Percentiles rank a stretch among this genome's conserved stretches.
Conservation (phyloP, 1,284 basidiomycete species). For the Boletellus deceptivus region DNA sequence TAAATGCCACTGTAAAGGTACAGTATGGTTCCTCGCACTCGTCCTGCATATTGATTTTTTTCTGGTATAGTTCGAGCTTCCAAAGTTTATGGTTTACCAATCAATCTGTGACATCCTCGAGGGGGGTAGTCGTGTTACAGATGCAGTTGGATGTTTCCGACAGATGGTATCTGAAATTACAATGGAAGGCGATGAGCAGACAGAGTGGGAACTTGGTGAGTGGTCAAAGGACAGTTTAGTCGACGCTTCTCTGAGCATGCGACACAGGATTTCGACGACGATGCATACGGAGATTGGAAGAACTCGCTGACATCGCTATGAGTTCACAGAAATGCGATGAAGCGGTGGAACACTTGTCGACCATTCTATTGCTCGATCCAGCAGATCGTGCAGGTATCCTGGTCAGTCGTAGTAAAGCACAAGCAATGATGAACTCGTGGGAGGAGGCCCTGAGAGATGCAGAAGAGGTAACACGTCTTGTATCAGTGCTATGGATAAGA, state of each 20-base stretch:
- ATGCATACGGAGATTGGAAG: background rate
- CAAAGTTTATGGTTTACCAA: background rate
- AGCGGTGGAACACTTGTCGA: background rate
- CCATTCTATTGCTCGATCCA: background rate
- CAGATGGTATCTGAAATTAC: background rate
- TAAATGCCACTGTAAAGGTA: background rate
- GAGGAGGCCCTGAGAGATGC: background rate
- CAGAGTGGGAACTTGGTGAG: background rate
- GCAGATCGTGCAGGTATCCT: background rate
- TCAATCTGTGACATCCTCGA: constrained; percentile 1
- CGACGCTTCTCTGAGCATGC: background rate
- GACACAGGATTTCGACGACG: background rate
- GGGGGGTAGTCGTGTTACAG: background rate
- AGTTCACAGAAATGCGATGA: background rate
- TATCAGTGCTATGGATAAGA: background rate
- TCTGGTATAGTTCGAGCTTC: background rate
- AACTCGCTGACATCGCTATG: background rate
- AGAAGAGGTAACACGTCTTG: background rate
- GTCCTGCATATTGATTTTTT: background rate
- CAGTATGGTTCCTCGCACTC: background rate
- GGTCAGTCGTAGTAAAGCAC: background rate
- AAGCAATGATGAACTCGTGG: background rate
- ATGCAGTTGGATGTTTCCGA: background rate
- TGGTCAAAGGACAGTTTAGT: background rate
- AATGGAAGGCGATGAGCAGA: background rate